Evolutionary conservation across 352 stramenopile genomes (phyloP), one percentile per base, ranked within the genome.

Genomic region (Phytopythium oedochilum): DNA sequence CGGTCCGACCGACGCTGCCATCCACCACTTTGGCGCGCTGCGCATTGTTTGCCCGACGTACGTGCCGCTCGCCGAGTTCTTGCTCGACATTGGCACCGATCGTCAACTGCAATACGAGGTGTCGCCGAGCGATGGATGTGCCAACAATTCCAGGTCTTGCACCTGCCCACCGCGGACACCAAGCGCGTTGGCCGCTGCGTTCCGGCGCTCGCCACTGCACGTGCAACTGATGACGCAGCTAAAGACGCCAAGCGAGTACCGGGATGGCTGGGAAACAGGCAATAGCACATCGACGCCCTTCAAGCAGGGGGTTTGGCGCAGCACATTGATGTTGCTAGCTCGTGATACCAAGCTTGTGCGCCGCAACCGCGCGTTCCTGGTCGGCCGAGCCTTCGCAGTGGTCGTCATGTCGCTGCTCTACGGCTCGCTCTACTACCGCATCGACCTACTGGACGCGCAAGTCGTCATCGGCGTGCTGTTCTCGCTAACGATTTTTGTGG

Each of bases 51-150:
- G 71, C 43, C 70, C 74, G 31, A 49, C 59, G 22, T 35, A 57
- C 23, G 81, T 80, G 59, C 88, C 98, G 60, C 62, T 90, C 18
- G 92, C 89, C n/a, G 94, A 98, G 66, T 98, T 96, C 64, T 67
- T 98, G 32, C 62, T 95, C 36, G 83, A 82, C 50, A 51, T 86
- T 0, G 67, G 70, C 5, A 77, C 71, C 17, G 32, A 60, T 22
- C 39, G 28, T n/a, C 39, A 45, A 11, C 5, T 23, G 17, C 39
- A 17, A 20, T 45, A 45, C 20, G 34, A 39, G 34, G 34, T 20
- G n/a, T n/a, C n/a, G n/a, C n/a, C n/a, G n/a, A n/a, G n/a, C n/a
- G n/a, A n/a, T n/a, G n/a, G n/a, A n/a, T 7, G 34, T n/a, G 34
- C 2, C 34, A 15, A 3, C 39, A 45, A n/a, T n/a, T n/a, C n/a